Conservation (phyloP, 2,329 filamentous ascomycete species). For the Arthroderma sp. region DNA sequence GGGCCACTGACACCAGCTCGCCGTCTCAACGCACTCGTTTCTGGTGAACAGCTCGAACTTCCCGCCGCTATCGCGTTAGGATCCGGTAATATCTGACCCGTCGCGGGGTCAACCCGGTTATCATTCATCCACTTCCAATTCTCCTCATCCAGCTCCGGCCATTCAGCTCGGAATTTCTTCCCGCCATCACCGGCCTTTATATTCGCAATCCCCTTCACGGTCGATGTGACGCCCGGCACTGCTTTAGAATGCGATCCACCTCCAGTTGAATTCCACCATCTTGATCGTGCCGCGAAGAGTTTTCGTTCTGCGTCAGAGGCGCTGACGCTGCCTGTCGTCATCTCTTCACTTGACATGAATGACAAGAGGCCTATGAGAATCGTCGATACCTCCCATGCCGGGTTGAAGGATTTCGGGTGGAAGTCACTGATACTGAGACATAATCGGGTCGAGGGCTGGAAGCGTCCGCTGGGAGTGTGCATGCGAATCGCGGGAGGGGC, state of each 20-base stretch:
- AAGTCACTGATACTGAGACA: constrained; percentile 96
- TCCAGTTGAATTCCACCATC: constrained; percentile 96
- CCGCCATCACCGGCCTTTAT: constrained; percentile 87
- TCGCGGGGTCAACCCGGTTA: constrained; percentile 62
- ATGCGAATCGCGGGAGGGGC: constrained; percentile 95
- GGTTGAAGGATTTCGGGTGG: constrained; percentile 95
- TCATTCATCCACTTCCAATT: constrained; percentile 89
- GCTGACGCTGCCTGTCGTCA: constrained; percentile 85
- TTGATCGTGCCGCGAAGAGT: constrained; percentile 59
- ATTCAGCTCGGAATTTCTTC: constrained; percentile 76
- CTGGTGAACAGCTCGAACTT: constrained; percentile 43
- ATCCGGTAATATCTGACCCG: constrained; percentile 53
- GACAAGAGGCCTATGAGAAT: constrained; percentile 87
- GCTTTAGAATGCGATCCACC: constrained; percentile 54
- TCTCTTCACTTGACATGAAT: constrained; percentile 98
- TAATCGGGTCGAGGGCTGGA: constrained; percentile 80
- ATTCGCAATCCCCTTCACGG: constrained; percentile 56
- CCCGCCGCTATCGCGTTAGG: constrained; percentile 18
- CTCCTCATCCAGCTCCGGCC: constrained; percentile 76
- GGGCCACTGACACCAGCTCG: constrained; percentile 45
- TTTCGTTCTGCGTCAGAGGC: constrained; percentile 65
- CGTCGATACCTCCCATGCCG: constrained; percentile 93
- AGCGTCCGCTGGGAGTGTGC: constrained; percentile 93
- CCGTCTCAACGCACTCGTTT: constrained; percentile 50
- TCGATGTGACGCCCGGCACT: constrained; percentile 38